These are phyloP conservation scores for Ascocoryne sarcoides DNA, from an alignment of 2,329 filamentous ascomycete species.

Conservation along the genomic window DNA sequence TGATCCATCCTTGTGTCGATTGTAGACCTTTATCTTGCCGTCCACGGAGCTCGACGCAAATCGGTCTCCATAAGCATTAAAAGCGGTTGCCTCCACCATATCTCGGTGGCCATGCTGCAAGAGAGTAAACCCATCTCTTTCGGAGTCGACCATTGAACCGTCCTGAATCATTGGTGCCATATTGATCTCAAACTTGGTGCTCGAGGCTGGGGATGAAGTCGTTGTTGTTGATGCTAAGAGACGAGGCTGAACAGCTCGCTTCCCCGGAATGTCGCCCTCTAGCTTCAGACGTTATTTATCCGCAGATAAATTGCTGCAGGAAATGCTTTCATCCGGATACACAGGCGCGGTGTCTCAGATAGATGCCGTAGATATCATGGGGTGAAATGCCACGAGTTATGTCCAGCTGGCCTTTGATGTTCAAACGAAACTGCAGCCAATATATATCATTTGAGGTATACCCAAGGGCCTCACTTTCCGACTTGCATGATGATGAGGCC, in stretches of 20 bases:
- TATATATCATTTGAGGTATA: background rate
- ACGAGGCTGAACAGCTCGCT: no score
- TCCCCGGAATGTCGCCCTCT: no score
- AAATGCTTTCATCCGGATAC: no score
- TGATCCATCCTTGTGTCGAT: slow-evolving; percentile 64
- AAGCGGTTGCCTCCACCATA: slow-evolving; percentile 49
- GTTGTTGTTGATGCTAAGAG: no score
- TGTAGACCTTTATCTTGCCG: slow-evolving; percentile 87
- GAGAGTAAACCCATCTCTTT: slow-evolving; percentile 33
- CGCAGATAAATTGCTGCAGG: no score
- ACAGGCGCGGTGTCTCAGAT: no score
- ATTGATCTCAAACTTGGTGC: no score
- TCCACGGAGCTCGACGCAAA: slow-evolving; percentile 88
- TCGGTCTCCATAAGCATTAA: slow-evolving; percentile 87
- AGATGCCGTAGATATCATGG: no score
- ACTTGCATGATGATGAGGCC: background rate
- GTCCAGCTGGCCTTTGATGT: background rate
- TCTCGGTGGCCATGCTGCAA: slow-evolving; percentile 66
- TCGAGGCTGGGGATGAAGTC: no score
- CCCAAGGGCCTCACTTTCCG: background rate
- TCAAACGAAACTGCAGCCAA: background rate
- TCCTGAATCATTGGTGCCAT: slow-evolving; percentile 15
- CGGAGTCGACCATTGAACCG: slow-evolving; percentile 6
- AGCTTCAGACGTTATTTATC: no score
- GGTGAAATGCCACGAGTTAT: no score